Evolutionary conservation across 2,329 filamentous ascomycete genomes (phyloP), one percentile per base, ranked within the genome.

Genomic region (Ampelomyces quisqualis): DNA sequence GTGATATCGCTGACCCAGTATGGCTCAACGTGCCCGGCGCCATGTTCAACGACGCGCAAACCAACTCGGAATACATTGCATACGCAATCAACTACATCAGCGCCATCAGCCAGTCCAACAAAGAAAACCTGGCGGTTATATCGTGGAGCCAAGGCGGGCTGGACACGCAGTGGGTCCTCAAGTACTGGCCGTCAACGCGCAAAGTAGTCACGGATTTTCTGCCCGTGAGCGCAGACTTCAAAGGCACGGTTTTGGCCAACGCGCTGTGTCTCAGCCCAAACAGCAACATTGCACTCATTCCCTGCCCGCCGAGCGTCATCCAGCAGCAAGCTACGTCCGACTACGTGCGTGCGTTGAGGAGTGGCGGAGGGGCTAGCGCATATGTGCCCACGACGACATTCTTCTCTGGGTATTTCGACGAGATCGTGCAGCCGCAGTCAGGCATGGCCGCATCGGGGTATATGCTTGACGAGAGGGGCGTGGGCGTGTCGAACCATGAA

Each of bases 81-180:
- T 80, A 82, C 57, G 77, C 78, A 4, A 75, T 81, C 45, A 77
- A 81, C 63, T 81, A 81, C 61, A 70, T 80, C 42, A 57, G 64
- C 15, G 48, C 56, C 11, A 62, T 77, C 5, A 64, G 68, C 13
- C 26, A 40, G 1, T 17, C 20, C 7, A 42, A 34, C 24, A 36
- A 23, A 24, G 10, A 40, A 2, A 45, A 51, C n/a, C 44, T 57
- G 8, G 49, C 47, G 13, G 64, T 79, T 14, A 59, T 80, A n/a
- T 70, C 69, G 10, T 81, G 75, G 76, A 79, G 76, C 0, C 77
- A 82, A 59, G 78, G 78, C 11, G 74, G 73, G 33, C 61, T 81
- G 2, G 65, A 77, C 43, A 67, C 73, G 0, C 79, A 82, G 55
- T 81, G 78, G 79, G 76, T 74, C 0, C 65, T 78, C 47, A 80